Conservation (phyloP, 768 basidiomycete species). For the Trametes meyenii region DNA sequence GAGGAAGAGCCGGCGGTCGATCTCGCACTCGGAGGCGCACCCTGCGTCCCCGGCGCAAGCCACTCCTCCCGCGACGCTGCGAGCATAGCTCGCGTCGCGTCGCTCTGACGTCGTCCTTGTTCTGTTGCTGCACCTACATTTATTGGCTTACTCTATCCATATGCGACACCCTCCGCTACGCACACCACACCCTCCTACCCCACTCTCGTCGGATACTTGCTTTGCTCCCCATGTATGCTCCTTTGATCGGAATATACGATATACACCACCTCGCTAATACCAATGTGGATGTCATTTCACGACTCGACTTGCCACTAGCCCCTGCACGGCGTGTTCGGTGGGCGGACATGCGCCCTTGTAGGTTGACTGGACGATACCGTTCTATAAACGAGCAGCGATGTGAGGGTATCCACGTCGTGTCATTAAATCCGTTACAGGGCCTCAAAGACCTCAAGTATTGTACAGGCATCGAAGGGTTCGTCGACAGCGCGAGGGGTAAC, state of each 20-base stretch:
- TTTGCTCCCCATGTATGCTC: no score
- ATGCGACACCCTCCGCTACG: constrained; percentile 5
- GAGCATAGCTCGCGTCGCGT: not conserved
- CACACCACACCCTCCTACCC: not conserved
- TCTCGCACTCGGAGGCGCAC: constrained; percentile 20
- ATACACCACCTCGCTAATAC: no score
- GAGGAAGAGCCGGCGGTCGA: constrained; percentile 22
- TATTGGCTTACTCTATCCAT: constrained; percentile 13
- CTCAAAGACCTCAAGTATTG: not conserved
- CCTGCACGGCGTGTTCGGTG: no score
- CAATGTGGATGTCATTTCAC: no score
- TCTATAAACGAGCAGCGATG: not conserved
- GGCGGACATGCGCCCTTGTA: no score
- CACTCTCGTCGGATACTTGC: not conserved
- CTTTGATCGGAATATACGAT: no score
- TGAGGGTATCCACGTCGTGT: not conserved
- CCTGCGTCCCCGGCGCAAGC: constrained; percentile 1
- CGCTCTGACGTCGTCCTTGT: not conserved
- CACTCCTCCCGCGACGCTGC: not conserved
- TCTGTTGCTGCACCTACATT: not conserved
- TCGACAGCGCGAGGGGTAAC: not conserved
- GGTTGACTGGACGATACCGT: no score
- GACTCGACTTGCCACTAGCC: no score
- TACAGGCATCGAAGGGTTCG: not conserved
- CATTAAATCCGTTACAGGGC: constrained; percentile 9